Percentiles rank a stretch among this genome's conserved stretches.
Conservation (phyloP, 75 land plant species). For the Azolla pinnata region DNA sequence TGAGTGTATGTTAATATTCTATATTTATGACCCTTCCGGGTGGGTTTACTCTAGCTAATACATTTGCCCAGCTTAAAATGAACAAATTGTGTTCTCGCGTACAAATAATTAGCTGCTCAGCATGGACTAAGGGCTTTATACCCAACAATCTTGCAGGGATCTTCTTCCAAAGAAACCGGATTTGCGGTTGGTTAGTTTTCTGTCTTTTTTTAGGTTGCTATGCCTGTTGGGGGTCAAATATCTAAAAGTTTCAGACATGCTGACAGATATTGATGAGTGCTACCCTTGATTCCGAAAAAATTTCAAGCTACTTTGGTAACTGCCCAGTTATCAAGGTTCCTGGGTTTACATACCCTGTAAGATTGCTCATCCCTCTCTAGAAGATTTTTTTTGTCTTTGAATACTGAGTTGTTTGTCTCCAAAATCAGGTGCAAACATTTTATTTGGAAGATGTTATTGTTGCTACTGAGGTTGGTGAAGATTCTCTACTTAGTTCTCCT, state of each 20-base stretch:
- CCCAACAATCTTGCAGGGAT: conserved; percentile 65
- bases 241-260: not conserved
- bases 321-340: conserved; percentile 83
- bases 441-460: conserved; percentile 88
- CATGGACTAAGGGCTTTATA: no score
- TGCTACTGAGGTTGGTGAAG: conserved; percentile 5
- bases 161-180: conserved; percentile 62
- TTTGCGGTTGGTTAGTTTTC: conserved; percentile 67
- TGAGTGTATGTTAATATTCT: no score
- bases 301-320: conserved; percentile 75
- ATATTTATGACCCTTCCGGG: no score
- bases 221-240: not conserved
- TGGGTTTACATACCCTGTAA: conserved; percentile 96
- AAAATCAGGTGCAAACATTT: conserved; percentile 57
- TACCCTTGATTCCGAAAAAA: conserved; percentile 82
- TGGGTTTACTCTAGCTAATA: no score
- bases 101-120: no score
- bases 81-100: no score
- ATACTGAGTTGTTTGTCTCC: not conserved
- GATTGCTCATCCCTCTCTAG: not conserved
- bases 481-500: not conserved
- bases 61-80: no score
- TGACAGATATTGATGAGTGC: conserved; percentile 95
- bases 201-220: not conserved
- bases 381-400: not conserved